Base-by-base conservation (phyloP, 2,329 filamentous ascomycete species). In the Exophiala aquamarina region DNA sequence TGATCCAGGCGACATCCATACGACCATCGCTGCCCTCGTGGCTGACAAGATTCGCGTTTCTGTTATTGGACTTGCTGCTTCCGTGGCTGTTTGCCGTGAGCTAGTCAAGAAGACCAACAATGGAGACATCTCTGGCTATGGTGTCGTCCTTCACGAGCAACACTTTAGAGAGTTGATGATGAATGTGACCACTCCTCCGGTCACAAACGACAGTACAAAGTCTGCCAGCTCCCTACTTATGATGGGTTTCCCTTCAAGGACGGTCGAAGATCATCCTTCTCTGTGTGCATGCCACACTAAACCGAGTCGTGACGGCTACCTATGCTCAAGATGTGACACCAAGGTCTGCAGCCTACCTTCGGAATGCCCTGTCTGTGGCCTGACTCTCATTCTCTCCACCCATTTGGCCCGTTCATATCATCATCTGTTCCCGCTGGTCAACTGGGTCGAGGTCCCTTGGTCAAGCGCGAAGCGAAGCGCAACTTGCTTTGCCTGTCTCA, bases 161-260 rank as follows among this genome's bases (percentile, higher is more conserved):
- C 87, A 96, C 70, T 93, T 93, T 62, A 81, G 85, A 21, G 90
- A 97, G 61, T 77, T 97, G n/a, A 78, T 97, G 51, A 84, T 97
- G 65, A 84, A 83, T 14, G 82, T 87, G 38, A 97, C 93, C 0
- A 96, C 89, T 2, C 93, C 93, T 1, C 93, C 92, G 0, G 85
- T 90, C 14, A 88, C 90, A 10, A 82, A 87, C 44, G 49, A 52
- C 26, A 48, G 45, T 18, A 59, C 55, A 57, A 70, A 78, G 60
- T 66, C 74, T 64, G 46, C 76, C 45, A 70, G 64, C 52, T 72
- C 78, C 2, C 74, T 98, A 32, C 79, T 98, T 19, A 94, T 95
- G 87, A 98, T 98, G 92, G 93, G 93, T 3, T 98, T 98, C 62
- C 93, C 93, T 0, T 94, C 89, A 4, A 81, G 91, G 29, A 87